Percentiles rank a stretch among this genome's conserved stretches.
Conservation (phyloP, 768 basidiomycete genomes). For the Ephemerocybe angulata region DNA sequence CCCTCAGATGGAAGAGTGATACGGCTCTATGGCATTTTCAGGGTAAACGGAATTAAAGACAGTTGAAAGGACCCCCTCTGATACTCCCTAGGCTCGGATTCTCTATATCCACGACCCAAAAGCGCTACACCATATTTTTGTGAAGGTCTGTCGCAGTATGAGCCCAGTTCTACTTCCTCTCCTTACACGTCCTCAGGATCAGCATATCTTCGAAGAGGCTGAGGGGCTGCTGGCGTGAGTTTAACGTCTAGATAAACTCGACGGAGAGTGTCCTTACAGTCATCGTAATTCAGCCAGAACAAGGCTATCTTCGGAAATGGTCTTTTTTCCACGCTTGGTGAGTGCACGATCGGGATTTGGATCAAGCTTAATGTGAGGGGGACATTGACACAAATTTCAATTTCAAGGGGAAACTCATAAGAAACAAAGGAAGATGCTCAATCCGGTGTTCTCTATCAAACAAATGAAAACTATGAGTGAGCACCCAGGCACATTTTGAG, state of each 20-base stretch:
- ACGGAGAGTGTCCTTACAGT: background rate
- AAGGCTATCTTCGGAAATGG: conserved; percentile 24
- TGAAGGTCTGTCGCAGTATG: background rate
- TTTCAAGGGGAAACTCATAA: conserved; percentile 41
- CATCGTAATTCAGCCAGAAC: conserved; percentile 8
- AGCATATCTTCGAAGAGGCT: background rate
- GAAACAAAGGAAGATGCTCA: conserved; percentile 41
- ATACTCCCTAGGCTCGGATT: background rate
- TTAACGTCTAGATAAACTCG: background rate
- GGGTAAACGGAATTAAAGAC: background rate
- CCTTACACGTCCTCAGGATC: background rate
- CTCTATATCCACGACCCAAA: background rate
- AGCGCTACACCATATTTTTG: background rate
- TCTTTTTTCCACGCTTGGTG: conserved; percentile 26
- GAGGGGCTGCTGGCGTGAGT: background rate
- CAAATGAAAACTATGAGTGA: conserved; percentile 38
- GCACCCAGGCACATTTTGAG: background rate
- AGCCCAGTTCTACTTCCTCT: background rate
- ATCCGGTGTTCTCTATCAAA: conserved; percentile 38
- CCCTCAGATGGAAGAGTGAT: background rate
- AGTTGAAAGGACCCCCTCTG: background rate
- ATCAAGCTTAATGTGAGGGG: background rate
- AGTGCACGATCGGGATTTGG: background rate
- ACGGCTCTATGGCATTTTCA: background rate
- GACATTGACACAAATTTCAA: background rate